Percentiles rank a stretch among this genome's conserved stretches.
phyloP scores from a whole-genome alignment of 2,329 filamentous ascomycete genomes.

The Fusarium scirpi region DNA sequence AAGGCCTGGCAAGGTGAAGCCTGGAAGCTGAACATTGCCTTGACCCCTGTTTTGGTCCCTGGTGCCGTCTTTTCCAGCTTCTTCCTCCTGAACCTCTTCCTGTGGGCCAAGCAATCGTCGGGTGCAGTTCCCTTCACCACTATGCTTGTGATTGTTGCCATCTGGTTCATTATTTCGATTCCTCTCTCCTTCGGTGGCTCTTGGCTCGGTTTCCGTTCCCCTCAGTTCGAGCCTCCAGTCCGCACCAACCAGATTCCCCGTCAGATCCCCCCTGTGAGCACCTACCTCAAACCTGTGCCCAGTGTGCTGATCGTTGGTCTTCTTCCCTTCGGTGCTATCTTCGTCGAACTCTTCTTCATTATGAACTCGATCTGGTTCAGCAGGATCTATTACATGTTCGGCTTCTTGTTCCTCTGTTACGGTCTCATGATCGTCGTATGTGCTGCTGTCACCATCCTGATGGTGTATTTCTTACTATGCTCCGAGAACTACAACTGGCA shows the following conservation, averaged over 20 bases:
- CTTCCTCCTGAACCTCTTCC: conserved; percentile 95
- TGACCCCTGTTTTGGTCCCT: conserved; percentile 88
- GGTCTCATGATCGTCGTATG: conserved; percentile 97
- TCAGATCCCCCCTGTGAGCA: conserved; percentile 87
- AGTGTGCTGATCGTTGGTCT: conserved; percentile 94
- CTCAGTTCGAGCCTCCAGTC: conserved; percentile 80
- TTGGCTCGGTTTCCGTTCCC: conserved; percentile 89
- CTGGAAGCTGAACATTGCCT: conserved; percentile 93
- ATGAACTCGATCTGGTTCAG: conserved; percentile 99
- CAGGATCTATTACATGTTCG: conserved; percentile 99
- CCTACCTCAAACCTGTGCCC: conserved; percentile 87
- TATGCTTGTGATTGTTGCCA: conserved; percentile 91
- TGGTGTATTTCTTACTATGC: conserved; percentile 97
- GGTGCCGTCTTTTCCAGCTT: conserved; percentile 87
- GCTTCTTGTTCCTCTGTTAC: conserved; percentile 97
- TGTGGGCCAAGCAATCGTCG: conserved; percentile 92
- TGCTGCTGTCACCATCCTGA: conserved; percentile 89
- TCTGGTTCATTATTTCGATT: conserved; percentile 98
- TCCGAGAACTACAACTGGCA: conserved; percentile 99
- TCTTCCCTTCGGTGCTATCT: conserved; percentile 94
- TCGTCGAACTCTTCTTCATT: conserved; percentile 98
- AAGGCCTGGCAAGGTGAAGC: conserved; percentile 91
- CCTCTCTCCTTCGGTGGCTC: conserved; percentile 90
- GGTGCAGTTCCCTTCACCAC: conserved; percentile 96
- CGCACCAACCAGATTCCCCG: conserved; percentile 98